Conservation (phyloP, 805 yeast species). For the Wickerhamomyces mucosus region DNA sequence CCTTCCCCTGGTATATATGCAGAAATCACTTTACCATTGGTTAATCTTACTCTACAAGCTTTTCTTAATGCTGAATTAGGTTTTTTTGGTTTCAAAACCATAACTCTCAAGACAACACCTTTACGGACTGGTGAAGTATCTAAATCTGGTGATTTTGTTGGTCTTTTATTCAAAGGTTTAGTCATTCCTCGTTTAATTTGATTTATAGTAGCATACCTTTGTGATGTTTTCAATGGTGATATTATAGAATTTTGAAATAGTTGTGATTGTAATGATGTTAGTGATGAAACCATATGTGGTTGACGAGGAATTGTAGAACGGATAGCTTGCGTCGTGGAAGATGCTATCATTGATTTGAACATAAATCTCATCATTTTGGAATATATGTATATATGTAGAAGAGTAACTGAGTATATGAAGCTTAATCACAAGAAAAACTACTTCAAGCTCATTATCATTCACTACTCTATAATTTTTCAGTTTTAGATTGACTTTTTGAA, state of each 20-base stretch:
- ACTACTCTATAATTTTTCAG: no score
- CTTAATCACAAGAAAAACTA: no score
- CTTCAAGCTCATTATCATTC: no score
- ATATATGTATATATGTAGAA: background rate
- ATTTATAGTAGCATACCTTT: constrained; percentile 54
- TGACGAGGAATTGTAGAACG: constrained; percentile 7
- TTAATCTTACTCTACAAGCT: constrained; percentile 87
- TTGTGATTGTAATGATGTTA: constrained; percentile 7
- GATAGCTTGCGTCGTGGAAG: constrained; percentile 9
- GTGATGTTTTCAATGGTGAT: constrained; percentile 11
- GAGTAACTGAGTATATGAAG: no score
- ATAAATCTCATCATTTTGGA: constrained; percentile 14
- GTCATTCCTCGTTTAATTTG: constrained; percentile 64
- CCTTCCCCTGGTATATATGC: constrained; percentile 99
- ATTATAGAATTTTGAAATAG: constrained; percentile 5
- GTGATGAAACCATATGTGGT: constrained; percentile 7
- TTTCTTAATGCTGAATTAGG: constrained; percentile 98
- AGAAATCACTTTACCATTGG: constrained; percentile 81
- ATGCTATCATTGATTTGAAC: constrained; percentile 16
- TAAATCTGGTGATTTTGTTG: constrained; percentile 70
- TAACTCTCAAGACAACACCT: constrained; percentile 89
- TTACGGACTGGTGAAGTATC: constrained; percentile 77
- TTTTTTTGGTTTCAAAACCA: constrained; percentile 94
- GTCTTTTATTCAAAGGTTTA: constrained; percentile 38
- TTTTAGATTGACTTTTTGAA: no score